Evolutionary conservation across 495 filamentous ascomycete genomes (phyloP), one percentile per base, ranked within the genome.

Genomic region (Penicillium steckii): DNA sequence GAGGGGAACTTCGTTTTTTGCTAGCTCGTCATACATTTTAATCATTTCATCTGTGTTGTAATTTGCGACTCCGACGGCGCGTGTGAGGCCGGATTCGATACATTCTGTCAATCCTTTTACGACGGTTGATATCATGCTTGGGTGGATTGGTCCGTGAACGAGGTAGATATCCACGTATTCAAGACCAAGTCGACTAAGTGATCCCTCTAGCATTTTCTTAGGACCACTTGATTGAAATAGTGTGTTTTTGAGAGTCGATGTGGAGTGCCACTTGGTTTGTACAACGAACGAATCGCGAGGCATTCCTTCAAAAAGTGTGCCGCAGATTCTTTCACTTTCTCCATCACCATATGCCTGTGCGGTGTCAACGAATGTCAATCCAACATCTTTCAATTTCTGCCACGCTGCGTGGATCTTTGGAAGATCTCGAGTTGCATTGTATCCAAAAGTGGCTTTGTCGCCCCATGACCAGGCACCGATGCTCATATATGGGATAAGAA

Each of bases 111-210:
- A 37, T 0, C 64, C 64, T 27, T 59, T 56, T 1, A 55, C 57
- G 8, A 64, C 58, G 1, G 57, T 64, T 8, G 60, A 48, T 30
- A 66, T 61, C 40, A 43, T 41, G 33, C 44, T 56, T 6, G 51
- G 48, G 38, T 66, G 63, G 8, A 61, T 61, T 5, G 89, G 89
- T 13, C 69, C 62, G 67, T 90, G 85, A 56, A 92, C 86, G 1
- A 92, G 77, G 65, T 91, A 91, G 55, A 89, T 75, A 68, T 94
- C 88, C 3, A 94, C 85, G 67, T 92, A 89, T 30, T 87, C 84
- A 30, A 91, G 65, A 7, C 81, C 78, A 15, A 94, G 74, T 44
- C 84, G 87, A 56, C 80, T 70, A 50, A 94, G 80, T 8, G 64
- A 66, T 3, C 49, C 48, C 24, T 46, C 37, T 6, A 66, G 55